Evolutionary conservation across 352 stramenopile species (phyloP), one percentile per base, ranked within the genome.

Genomic region (Globisporangium takayamanum): DNA sequence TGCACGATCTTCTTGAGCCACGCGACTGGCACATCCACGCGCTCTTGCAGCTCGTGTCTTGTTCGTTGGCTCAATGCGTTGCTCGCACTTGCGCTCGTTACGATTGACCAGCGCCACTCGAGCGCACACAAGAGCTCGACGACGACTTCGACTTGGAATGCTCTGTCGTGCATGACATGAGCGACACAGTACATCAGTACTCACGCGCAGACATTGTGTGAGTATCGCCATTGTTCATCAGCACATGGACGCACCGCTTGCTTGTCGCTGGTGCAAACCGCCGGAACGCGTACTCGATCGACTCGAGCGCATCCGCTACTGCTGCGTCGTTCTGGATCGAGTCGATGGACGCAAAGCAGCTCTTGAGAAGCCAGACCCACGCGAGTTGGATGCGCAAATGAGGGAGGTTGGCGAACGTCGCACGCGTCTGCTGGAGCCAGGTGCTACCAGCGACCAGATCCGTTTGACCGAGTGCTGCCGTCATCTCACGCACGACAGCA

Each of bases 311-410:
- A 28, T 76, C 60, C 1, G 45, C 61, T 47, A 68, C 42, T 7
- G 28, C 22, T 20, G 47, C 20, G 16, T 59, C 36, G 12, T 55
- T 44, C 18, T 56, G 30, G 50, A 49, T 47, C 51, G 26, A 60
- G 15, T 33, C 52, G 6, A 20, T 12, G 1, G 14, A 16, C 11
- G 26, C 36, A 12, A 41, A 50, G 37, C 61, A 50, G 20, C 22
- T 18, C 46, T 67, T 65, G 47, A 85, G 36, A n/a, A 89, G 70
- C 79, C 79, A 89, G 59, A 79, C 78, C 78, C 78, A 88, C 37
- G 73, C 65, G 18, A 88, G 47, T 18, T 73, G 69, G 50, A 88
- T 68, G 6, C 70, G 67, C 25, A 80, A 48, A 11, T 64, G 50
- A 8, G 72, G 63, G 22, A 73, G 53, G 2, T 50, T 37, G 12